Base-by-base conservation (phyloP, 306 rosid genomes). In the Cucumis melo region DNA sequence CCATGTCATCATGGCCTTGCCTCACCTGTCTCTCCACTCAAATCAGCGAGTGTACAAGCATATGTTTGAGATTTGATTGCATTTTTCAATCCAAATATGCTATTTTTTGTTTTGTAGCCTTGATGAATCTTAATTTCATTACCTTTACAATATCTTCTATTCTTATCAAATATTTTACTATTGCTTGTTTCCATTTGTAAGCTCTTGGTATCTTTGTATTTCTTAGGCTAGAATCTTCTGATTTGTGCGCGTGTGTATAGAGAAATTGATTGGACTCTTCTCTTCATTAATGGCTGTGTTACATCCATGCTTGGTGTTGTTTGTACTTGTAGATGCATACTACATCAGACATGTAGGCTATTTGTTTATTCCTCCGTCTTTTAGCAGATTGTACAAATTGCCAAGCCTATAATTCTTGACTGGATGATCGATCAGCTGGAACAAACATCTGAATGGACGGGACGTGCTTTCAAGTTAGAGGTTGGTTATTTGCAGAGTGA, bases 391-490 rank as follows among this genome's bases (percentile, higher is more conserved):
- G 86, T 81, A 34, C 87, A 85, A 79, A 83, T 87, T 81, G 80
- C 86, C 32, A 87, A 87, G 77, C 87, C 89, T 57, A 76, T 85
- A 61, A 81, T 85, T 81, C 87, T 87, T 75, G 89, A 87, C 75
- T 87, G 91, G 91, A 83, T 87, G 84, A 85, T 87, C 78, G 87
- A 86, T 81, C 89, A 79, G 82, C 82, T 74, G 82, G 78, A 76
- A 72, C 83, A 80, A 61, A 75, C 78, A 70, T 60, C 86, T 83
- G 89, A 87, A 76, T 87, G 91, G 91, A 87, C 87, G 57, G 88
- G 86, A 56, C 85, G 87, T 6, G 87, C 82, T 13, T 81, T 85
- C 84, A 82, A 85, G 84, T 70, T 85, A 63, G 91, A 87, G 91
- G 91, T 87, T 72, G 42, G 88, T 77, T 80, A 50, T 73, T 38